phyloP scores from a whole-genome alignment of 106 monocot genomes.

The Narthecium ossifragum region DNA sequence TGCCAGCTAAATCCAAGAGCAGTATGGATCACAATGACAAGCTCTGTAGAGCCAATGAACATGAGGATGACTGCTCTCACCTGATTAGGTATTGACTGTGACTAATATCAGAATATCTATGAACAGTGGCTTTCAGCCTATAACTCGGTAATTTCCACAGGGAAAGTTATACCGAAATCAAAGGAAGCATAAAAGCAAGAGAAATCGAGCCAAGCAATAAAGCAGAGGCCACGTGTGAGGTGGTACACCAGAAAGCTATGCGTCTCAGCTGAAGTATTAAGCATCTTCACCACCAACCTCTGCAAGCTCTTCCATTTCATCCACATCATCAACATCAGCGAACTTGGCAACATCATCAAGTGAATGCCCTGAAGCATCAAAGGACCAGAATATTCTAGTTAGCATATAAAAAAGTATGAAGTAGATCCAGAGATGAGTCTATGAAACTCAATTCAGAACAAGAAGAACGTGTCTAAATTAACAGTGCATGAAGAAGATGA shows the following conservation, averaged over 20 bases:
- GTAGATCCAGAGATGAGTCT: too few species aligned
- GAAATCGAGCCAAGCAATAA: not conserved
- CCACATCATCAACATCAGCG: conserved; percentile 23
- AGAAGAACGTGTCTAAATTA: too few species aligned
- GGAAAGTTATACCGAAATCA: not conserved
- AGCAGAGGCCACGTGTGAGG: too few species aligned
- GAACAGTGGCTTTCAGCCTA: not conserved
- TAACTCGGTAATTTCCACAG: not conserved
- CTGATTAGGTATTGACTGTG: not conserved
- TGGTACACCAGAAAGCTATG: not conserved
- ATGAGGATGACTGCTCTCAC: not conserved
- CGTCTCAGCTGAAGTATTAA: too few species aligned
- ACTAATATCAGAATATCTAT: not conserved
- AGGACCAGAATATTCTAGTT: too few species aligned
- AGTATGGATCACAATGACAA: not conserved
- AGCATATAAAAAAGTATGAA: too few species aligned
- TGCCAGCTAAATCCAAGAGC: not conserved
- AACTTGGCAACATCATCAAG: not conserved
- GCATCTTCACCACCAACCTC: conserved; percentile 1
- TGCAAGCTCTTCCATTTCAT: conserved; percentile 27
- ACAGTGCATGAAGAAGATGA: too few species aligned
- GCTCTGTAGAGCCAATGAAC: not conserved
- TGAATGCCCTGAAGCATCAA: too few species aligned
- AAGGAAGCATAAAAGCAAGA: not conserved
- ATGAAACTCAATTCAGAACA: too few species aligned